A percentile compares a stretch with the other conserved stretches of the same genome.
Evolutionary conservation across 805 yeast genomes (phyloP).

Genomic region (Zygosaccharomyces bisporus): DNA sequence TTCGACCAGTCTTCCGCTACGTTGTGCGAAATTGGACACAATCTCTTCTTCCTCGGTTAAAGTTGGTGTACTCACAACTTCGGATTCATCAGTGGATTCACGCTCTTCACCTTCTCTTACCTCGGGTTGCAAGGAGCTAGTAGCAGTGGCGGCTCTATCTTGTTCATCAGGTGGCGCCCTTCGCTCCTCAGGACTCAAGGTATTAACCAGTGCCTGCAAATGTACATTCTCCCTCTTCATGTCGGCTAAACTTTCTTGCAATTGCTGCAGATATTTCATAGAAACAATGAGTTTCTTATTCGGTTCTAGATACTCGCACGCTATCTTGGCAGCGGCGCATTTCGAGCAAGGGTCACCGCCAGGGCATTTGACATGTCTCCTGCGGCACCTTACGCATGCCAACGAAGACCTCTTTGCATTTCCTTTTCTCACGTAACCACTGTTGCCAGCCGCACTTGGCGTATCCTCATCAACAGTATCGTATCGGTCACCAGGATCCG

Average conservation of each 20-base stretch:
- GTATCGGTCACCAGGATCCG: slow-evolving; percentile 3
- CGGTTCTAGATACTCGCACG: slow-evolving; percentile 69
- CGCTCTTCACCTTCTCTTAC: background rate
- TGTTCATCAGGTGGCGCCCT: background rate
- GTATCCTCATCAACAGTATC: slow-evolving; percentile 11
- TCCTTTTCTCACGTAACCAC: slow-evolving; percentile 14
- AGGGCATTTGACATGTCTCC: slow-evolving; percentile 71
- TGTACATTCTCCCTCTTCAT: slow-evolving; percentile 63
- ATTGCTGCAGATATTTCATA: slow-evolving; percentile 59
- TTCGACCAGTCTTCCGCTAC: slow-evolving; percentile 66
- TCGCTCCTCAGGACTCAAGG: background rate
- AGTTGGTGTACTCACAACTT: background rate
- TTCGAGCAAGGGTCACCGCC: slow-evolving; percentile 72
- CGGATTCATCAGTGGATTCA: background rate
- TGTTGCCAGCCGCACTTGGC: slow-evolving; percentile 1
- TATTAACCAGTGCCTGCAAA: slow-evolving; percentile 39
- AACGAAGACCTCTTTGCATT: slow-evolving; percentile 24
- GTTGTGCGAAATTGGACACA: slow-evolving; percentile 67
- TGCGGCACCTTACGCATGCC: slow-evolving; percentile 63
- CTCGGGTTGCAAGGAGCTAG: background rate
- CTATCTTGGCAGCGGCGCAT: slow-evolving; percentile 51
- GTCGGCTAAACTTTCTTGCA: slow-evolving; percentile 64
- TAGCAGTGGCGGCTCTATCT: background rate
- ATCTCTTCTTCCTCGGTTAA: slow-evolving; percentile 42
- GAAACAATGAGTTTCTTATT: slow-evolving; percentile 71